Evolutionary conservation across 768 basidiomycete genomes (phyloP), one percentile per base, ranked within the genome.

Genomic region (Baorangia bicolor): DNA sequence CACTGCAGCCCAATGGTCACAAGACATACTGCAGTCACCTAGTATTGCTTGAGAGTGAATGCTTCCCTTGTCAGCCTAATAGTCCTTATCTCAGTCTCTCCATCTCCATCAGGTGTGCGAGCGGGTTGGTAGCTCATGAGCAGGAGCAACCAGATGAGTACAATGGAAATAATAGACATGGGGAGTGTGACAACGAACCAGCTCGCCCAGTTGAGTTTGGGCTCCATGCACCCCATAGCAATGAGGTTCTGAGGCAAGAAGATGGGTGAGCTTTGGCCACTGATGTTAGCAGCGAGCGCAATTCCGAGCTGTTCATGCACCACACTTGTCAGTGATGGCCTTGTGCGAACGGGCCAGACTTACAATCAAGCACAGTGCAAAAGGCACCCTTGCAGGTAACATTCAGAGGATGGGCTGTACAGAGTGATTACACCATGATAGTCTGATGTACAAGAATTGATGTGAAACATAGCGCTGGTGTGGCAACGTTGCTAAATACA

Each of bases 201-300:
- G 38, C 82, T 80, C 2, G 79, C 84, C 96, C 96, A 98, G 64
- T 88, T 89, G 4, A 98, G 73, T 2, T 81, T 81, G 1, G 88
- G 86, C 39, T 92, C 82, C 96, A 99, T 98, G 4, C 76, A 82
- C n/a, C 81, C 73, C 8, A 98, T 75, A 4, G 95, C 94, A 57
- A 99, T 98, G 28, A 98, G 81, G 69, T 98, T 99, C 73, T 99
- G 96, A 2, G 96, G 96, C 0, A 94, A 98, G 3, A 95, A 98
- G 55, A 98, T 98, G 2, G 95, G 96, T 0, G 95, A 98, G 47
- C 88, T 91, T 72, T 98, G 95, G 1, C 97, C 97, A 13, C 97
- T 96, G 56, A 98, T 94, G 68, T 98, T 99, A 20, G 95, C 94
- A 0, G 96, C 94, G n/a, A 99, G 81, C 1, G 97, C 96, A 61